Percentiles rank a stretch among this genome's conserved stretches.
phyloP scores from a whole-genome alignment of 495 filamentous ascomycete genomes.

The Melanomma pulvis-pyrius region DNA sequence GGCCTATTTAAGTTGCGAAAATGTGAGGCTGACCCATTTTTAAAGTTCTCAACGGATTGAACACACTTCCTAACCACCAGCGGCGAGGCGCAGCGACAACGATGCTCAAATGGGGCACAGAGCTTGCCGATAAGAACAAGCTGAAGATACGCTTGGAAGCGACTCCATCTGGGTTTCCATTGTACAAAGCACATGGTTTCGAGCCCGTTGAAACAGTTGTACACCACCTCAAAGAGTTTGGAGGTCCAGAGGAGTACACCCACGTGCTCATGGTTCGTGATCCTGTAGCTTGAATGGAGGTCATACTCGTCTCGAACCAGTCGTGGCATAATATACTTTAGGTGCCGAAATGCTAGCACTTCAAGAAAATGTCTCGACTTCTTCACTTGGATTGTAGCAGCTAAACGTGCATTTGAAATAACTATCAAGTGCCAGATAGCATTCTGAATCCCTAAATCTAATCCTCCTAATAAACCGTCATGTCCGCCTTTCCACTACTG shows the following conservation, averaged over 20 bases:
- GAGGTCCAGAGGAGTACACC: neutral
- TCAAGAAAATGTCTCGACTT: too few relatives aligned
- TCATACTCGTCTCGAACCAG: neutral
- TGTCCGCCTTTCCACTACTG: slow-evolving; percentile 28
- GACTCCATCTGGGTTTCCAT: neutral
- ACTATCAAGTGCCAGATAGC: too few relatives aligned
- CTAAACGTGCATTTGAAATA: too few relatives aligned
- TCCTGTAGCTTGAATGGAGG: neutral
- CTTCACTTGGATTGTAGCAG: too few relatives aligned
- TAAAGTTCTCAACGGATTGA: neutral
- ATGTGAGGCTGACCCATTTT: neutral
- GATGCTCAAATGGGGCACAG: neutral
- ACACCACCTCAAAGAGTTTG: neutral
- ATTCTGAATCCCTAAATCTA: neutral
- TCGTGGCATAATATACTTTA: too few relatives aligned
- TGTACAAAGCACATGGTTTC: neutral
- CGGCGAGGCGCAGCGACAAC: neutral
- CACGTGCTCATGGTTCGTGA: neutral
- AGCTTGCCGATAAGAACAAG: neutral
- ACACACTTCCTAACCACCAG: neutral
- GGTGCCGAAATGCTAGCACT: too few relatives aligned
- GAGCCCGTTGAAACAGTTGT: neutral
- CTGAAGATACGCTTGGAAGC: neutral
- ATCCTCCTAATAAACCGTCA: neutral
- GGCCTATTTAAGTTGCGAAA: neutral